Evolutionary conservation across 306 rosid species (phyloP).

Genomic region (Sicyos edulis): DNA sequence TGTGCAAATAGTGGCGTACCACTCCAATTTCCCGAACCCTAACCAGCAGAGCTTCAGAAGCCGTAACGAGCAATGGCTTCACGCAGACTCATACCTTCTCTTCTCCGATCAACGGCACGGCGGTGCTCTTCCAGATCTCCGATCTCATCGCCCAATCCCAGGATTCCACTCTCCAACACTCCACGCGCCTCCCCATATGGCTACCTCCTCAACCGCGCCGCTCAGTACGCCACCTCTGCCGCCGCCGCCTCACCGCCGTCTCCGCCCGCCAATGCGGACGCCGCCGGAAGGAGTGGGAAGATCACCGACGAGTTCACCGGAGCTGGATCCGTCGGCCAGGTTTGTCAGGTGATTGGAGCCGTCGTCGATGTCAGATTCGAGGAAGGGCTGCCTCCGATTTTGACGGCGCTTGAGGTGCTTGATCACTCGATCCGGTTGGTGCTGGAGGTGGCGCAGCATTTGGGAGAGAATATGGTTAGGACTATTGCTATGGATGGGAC

Average conservation of each 20-base stretch:
- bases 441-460: constrained; percentile 76
- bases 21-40: constrained; percentile 7
- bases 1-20: neutral
- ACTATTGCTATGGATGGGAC: constrained; percentile 93
- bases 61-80: constrained; percentile 31
- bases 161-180: constrained; percentile 16
- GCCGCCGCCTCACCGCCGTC: constrained; percentile 39
- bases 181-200: constrained; percentile 35
- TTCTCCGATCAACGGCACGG: constrained; percentile 37
- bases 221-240: constrained; percentile 51
- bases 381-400: constrained; percentile 71
- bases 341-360: constrained; percentile 77
- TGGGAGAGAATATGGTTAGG: constrained; percentile 74
- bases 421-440: constrained; percentile 54
- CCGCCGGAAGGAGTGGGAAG: constrained; percentile 34
- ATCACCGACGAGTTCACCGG: constrained; percentile 64
- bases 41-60: constrained; percentile 14
- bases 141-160: constrained; percentile 12
- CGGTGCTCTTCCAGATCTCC: constrained; percentile 31
- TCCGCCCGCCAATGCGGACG: neutral
- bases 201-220: constrained; percentile 46
- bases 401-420: constrained; percentile 67
- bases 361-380: constrained; percentile 75
- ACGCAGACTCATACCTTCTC: constrained; percentile 41
- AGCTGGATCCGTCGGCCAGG: constrained; percentile 59